Evolutionary conservation across 176 grass and related monocot species (phyloP).

Genomic region (Oropetium thomaeum): DNA sequence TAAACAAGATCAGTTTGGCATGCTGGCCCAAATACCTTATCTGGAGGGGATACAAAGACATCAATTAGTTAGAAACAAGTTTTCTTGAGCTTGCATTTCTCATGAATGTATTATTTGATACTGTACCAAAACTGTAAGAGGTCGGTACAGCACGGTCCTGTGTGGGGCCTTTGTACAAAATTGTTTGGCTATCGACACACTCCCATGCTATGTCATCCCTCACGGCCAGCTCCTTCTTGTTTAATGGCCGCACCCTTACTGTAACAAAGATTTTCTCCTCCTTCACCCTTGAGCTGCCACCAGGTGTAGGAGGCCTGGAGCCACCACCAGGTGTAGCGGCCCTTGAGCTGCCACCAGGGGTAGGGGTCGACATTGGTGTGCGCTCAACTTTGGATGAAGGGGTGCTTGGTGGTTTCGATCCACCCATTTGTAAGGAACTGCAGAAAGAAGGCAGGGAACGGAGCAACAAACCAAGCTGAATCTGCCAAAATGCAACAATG

Average conservation of each 20-base stretch:
- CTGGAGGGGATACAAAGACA: constrained; percentile 32
- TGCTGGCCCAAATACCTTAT: constrained; percentile 49
- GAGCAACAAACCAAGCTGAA: background rate
- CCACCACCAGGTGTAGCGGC: constrained; percentile 46
- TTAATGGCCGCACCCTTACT: constrained; percentile 76
- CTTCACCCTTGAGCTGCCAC: constrained; percentile 65
- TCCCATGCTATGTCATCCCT: constrained; percentile 80
- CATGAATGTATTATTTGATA: constrained; percentile 6
- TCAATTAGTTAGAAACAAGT: constrained; percentile 20
- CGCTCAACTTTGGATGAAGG: constrained; percentile 69
- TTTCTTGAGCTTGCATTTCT: constrained; percentile 2
- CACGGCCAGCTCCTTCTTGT: constrained; percentile 59
- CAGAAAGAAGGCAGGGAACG: background rate
- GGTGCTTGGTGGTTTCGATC: constrained; percentile 58
- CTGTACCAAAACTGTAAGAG: constrained; percentile 83
- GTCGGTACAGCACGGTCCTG: constrained; percentile 56
- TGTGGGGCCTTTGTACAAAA: constrained; percentile 54
- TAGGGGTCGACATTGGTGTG: constrained; percentile 53
- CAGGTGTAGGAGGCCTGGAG: constrained; percentile 58
- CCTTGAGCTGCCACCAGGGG: constrained; percentile 57
- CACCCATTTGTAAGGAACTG: constrained; percentile 36
- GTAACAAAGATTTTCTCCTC: constrained; percentile 99
- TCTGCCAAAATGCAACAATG: constrained; percentile 26
- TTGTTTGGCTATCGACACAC: constrained; percentile 66
- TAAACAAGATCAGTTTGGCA: constrained; percentile 64